phyloP scores from a whole-genome alignment of 805 yeast genomes.

The Kluyveromyces siamensis region DNA sequence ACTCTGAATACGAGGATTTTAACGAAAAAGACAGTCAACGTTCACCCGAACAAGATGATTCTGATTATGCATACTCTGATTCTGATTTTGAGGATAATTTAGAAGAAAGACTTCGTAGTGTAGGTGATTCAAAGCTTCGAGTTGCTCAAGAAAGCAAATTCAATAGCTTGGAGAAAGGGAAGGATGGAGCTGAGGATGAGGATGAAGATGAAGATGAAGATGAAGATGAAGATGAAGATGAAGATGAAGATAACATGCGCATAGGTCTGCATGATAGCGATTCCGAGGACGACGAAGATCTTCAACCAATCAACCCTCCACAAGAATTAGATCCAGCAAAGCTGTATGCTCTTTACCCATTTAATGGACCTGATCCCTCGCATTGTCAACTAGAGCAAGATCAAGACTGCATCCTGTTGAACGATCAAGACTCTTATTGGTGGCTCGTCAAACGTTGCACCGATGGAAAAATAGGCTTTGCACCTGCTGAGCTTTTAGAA shows the following conservation, averaged over 20 bases:
- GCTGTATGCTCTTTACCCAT: slow-evolving; percentile 79
- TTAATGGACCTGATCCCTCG: slow-evolving; percentile 86
- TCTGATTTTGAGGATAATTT: slow-evolving; percentile 30
- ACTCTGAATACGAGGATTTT: neutral
- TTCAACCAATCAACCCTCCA: slow-evolving; percentile 49
- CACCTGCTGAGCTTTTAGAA: slow-evolving; percentile 93
- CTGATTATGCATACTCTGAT: slow-evolving; percentile 25
- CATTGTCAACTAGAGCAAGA: slow-evolving; percentile 75
- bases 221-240: slow-evolving; percentile 14
- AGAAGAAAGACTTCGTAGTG: slow-evolving; percentile 21
- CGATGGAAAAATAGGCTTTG: slow-evolving; percentile 78
- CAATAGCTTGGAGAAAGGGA: neutral
- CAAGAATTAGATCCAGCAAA: slow-evolving; percentile 73
- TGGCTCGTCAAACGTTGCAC: slow-evolving; percentile 66
- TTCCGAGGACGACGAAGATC: slow-evolving; percentile 32
- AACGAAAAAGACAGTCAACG: neutral
- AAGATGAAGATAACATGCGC: slow-evolving; percentile 10
- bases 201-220: slow-evolving; percentile 11
- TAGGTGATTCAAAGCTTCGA: slow-evolving; percentile 2
- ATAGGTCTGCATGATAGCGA: slow-evolving; percentile 8
- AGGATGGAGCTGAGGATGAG: slow-evolving; percentile 8
- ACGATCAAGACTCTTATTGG: slow-evolving; percentile 93
- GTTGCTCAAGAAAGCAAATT: neutral
- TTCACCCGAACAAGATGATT: slow-evolving; percentile 2
- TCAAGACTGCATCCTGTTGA: slow-evolving; percentile 72